These are phyloP conservation scores for Thraustotheca clavata DNA, from an alignment of 352 stramenopile species.

Conservation along the genomic window DNA sequence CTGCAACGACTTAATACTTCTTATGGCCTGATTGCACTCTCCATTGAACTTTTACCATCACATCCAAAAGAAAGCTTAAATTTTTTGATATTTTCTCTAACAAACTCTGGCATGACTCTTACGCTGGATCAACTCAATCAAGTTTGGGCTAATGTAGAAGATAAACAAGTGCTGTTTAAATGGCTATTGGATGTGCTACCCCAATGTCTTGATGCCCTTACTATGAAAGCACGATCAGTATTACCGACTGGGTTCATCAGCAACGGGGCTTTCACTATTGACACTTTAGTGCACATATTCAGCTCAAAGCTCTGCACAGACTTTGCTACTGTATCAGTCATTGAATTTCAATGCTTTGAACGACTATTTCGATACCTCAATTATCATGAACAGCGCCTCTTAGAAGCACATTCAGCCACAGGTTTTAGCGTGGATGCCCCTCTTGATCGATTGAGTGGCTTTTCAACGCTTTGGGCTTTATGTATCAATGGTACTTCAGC, in stretches of 20 bases:
- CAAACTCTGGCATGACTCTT: slow-evolving; percentile 58
- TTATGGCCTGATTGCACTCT: slow-evolving; percentile 47
- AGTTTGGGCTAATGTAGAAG: slow-evolving; percentile 38
- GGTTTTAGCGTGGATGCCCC: slow-evolving; percentile 23
- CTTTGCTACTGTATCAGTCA: slow-evolving; percentile 34
- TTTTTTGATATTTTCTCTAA: slow-evolving; percentile 73
- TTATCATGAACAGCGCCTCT: slow-evolving; percentile 21
- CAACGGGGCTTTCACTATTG: slow-evolving; percentile 27
- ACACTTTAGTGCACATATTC: slow-evolving; percentile 62
- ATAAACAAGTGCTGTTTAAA: slow-evolving; percentile 55
- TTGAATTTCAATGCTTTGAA: slow-evolving; percentile 26
- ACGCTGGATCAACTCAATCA: slow-evolving; percentile 50
- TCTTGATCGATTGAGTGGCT: slow-evolving; percentile 25
- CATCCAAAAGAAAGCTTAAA: slow-evolving; percentile 26
- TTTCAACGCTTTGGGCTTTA: slow-evolving; percentile 51
- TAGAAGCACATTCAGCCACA: slow-evolving; percentile 25
- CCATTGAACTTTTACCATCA: slow-evolving; percentile 26
- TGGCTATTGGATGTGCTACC: slow-evolving; percentile 63
- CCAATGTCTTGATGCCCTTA: slow-evolving; percentile 1
- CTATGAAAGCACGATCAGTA: not conserved
- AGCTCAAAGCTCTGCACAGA: slow-evolving; percentile 27
- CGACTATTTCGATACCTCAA: slow-evolving; percentile 32
- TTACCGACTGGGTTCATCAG: slow-evolving; percentile 1
- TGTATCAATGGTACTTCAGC: slow-evolving; percentile 33
- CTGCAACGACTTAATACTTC: slow-evolving; percentile 44